Base-by-base conservation (phyloP, 129 eudicot species). In the Pseudognaphalium luteoalbum region DNA sequence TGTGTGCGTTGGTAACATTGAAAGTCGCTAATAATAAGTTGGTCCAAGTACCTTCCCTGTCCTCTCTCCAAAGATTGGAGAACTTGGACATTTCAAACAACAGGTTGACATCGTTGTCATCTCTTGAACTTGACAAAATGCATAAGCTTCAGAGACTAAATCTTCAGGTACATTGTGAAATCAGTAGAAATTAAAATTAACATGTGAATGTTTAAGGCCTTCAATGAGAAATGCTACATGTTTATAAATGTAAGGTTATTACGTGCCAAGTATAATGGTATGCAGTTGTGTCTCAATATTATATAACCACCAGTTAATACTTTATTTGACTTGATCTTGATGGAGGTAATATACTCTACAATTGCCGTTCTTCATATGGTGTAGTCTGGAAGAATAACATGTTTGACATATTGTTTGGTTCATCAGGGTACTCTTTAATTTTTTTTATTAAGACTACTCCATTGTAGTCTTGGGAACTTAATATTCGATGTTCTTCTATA, bases 71-170 rank as follows among this genome's bases (percentile, higher is more conserved):
- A 75, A 91, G 80, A 76, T 71, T 94, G 85, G 96, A 87, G 81
- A 87, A 79, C 71, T 83, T 94, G 87, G 96, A 94, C 72, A 80
- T 94, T 42, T 94, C 99, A 42, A 86, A 83, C 81, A 94, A 94
- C 83, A 87, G 96, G 78, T 67, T 94, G 88, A 89, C 89, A 7
- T 91, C 99, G 25, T 78, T 94, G 74, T 89, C 74, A 47, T 67
- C 71, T 68, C 81, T 94, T 29, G 94, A 91, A 39, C 87, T 94
- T 77, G 87, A 78, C 75, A 74, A 71, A 12, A 94, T 91, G 99
- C 87, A 75, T 72, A 88, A 79, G 57, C 91, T 93, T 64, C 96
- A 47, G 70, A 83, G 20, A 22, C 74, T 93, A 51, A 88, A 93
- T 86, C 90, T 93, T 82, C 97, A 91, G 98, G 98, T 93, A 84